Conservation (phyloP, 2,329 filamentous ascomycete genomes). For the Immersiporthe knoxdaviesiana region DNA sequence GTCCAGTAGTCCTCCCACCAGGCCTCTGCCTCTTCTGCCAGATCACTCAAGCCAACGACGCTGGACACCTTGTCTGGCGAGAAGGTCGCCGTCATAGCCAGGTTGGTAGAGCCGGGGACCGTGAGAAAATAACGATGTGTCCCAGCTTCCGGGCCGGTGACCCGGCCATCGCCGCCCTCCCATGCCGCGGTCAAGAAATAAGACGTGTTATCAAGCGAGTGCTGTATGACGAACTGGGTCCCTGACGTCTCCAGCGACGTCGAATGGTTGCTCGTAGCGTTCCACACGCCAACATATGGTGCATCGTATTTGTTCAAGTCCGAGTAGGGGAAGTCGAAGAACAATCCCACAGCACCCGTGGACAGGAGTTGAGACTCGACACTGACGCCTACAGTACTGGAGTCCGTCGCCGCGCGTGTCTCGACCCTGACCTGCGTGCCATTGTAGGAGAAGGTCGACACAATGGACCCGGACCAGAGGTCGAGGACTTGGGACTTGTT, state of each 20-base stretch:
- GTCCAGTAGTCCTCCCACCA: constrained; percentile 57
- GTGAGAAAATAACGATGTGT: constrained; percentile 50
- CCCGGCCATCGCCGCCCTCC: constrained; percentile 39
- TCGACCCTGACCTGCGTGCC: constrained; percentile 45
- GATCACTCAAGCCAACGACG: constrained; percentile 34
- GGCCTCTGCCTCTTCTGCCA: constrained; percentile 39
- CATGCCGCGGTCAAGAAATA: constrained; percentile 48
- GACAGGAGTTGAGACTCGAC: constrained; percentile 47
- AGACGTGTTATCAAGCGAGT: constrained; percentile 47
- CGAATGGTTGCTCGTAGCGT: constrained; percentile 49
- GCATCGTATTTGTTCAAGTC: constrained; percentile 56
- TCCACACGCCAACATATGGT: constrained; percentile 57
- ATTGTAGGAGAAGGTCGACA: constrained; percentile 48
- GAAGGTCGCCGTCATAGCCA: constrained; percentile 41
- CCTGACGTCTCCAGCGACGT: constrained; percentile 40
- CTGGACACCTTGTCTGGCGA: constrained; percentile 34
- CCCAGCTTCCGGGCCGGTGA: constrained; percentile 39
- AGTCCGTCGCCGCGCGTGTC: constrained; percentile 49
- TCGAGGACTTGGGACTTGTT: constrained; percentile 49
- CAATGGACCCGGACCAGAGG: constrained; percentile 50
- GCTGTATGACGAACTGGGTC: constrained; percentile 44
- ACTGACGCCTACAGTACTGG: constrained; percentile 49
- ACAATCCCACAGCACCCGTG: constrained; percentile 46
- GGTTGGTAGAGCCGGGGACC: constrained; percentile 32
- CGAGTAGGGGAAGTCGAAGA: constrained; percentile 57